Conservation (phyloP, 2,329 filamentous ascomycete genomes). For the Didymella arachidicola region DNA sequence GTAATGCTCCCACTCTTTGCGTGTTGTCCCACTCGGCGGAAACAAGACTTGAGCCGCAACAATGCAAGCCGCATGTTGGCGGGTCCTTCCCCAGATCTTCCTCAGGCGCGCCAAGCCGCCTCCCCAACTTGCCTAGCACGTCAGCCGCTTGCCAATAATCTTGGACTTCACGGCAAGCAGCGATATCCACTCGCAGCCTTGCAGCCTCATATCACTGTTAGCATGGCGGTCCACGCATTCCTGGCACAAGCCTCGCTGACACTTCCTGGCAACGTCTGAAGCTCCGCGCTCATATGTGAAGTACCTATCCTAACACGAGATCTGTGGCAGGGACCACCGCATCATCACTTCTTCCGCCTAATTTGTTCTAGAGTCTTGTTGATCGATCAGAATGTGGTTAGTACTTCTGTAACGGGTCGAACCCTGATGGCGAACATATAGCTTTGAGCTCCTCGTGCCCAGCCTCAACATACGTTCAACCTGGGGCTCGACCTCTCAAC, state of each 20-base stretch:
- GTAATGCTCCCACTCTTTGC: conserved; percentile 29
- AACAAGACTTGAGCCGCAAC: conserved; percentile 46
- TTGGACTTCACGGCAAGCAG: conserved; percentile 26
- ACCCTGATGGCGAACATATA: conserved; percentile 42
- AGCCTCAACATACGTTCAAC: conserved; percentile 36
- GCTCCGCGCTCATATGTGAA: conserved; percentile 43
- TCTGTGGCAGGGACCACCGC: conserved; percentile 43
- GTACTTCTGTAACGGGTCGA: conserved; percentile 29
- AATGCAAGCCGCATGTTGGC: conserved; percentile 23
- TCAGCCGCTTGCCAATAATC: conserved; percentile 33
- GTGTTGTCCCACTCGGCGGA: conserved; percentile 31
- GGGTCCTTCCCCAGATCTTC: conserved; percentile 22
- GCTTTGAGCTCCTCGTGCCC: conserved; percentile 34
- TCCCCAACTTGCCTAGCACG: conserved; percentile 28
- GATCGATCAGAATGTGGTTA: conserved; percentile 42
- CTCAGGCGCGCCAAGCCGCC: conserved; percentile 21
- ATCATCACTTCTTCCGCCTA: conserved; percentile 29
- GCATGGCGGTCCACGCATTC: conserved; percentile 27
- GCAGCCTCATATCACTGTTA: conserved; percentile 37
- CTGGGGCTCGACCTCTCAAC: conserved; percentile 30
- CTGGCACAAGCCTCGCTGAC: conserved; percentile 29
- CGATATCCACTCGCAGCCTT: conserved; percentile 34
- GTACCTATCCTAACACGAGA: conserved; percentile 34
- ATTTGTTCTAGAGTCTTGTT: conserved; percentile 37
- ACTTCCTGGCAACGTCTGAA: conserved; percentile 43